Base-by-base conservation (phyloP, 2,329 filamentous ascomycete species). In the Verticillium zaregamsianum region DNA sequence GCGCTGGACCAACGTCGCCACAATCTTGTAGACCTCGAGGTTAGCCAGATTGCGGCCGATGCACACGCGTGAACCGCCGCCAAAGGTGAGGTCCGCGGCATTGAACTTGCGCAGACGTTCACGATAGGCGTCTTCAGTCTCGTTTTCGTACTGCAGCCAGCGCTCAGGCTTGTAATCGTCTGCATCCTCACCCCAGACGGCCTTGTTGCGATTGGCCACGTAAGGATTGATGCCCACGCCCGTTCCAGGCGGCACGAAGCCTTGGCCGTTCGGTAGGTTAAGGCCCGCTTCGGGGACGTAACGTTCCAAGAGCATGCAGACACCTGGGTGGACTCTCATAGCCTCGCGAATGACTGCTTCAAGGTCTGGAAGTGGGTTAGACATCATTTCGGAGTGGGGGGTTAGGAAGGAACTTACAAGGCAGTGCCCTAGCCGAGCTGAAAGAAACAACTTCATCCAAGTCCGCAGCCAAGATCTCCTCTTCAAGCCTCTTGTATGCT, bases 271-370 rank as follows among this genome's bases (percentile, higher is more conserved):
- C 5, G 70, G 70, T 5, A 77, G 70, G 2, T 64, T 72, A 6
- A 76, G 67, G 9, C 79, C 79, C 2, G 66, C 67, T 8, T 64
- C 61, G 3, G 81, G 80, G 2, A 82, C 80, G 12, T 79, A 67
- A 1, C 82, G 79, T 63, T 82, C 79, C 1, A 83, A 72, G 0
- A 76, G 64, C 65, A 82, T 73, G 6, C 75, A 76, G 4, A 80
- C 72, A 3, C 74, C 75, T 0, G 81, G 79, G 61, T 82, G 77
- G 3, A 83, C 68, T 12, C 82, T 77, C 67, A 80, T 73, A 1
- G 77, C 73, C 68, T 86, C 83, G 31, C 77, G 78, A 23, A 84
- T 72, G 3, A 81, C 76, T 0, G 82, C 80, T 49, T 77, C 72
- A 14, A 35, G 33, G 33, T 35, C 33, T 35, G 14, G 9, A 14